Conservation (phyloP, 352 stramenopile species). For the Plasmopara viticola region DNA sequence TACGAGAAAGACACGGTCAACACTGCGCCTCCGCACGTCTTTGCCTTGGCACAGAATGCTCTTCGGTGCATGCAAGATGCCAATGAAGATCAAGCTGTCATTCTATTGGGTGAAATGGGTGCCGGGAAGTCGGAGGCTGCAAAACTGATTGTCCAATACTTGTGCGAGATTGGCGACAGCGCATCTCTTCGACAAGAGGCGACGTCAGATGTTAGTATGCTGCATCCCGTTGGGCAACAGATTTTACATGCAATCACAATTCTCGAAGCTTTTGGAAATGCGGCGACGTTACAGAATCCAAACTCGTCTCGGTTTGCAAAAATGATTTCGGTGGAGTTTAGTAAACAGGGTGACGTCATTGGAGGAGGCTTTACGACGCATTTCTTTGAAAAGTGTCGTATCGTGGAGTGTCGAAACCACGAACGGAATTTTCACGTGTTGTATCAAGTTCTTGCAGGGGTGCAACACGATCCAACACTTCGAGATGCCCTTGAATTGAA, state of each 20-base stretch:
- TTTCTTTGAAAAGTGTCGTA: constrained; percentile 78
- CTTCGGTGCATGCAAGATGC: constrained; percentile 74
- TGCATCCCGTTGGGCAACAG: constrained; percentile 75
- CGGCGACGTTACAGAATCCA: constrained; percentile 43
- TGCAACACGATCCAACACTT: constrained; percentile 63
- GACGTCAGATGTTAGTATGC: constrained; percentile 40
- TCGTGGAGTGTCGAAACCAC: constrained; percentile 61
- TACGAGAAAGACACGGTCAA: constrained; percentile 53
- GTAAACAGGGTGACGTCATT: constrained; percentile 67
- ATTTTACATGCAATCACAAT: constrained; percentile 76
- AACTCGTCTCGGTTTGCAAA: constrained; percentile 79
- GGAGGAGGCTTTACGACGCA: constrained; percentile 76
- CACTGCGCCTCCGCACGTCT: constrained; percentile 65
- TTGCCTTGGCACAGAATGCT: constrained; percentile 72
- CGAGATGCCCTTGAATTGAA: constrained; percentile 67
- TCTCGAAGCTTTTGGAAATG: constrained; percentile 75
- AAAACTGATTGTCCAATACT: constrained; percentile 77
- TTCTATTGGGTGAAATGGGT: constrained; percentile 67
- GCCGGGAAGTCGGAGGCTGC: constrained; percentile 73
- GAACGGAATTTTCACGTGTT: constrained; percentile 94
- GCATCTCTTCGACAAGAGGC: constrained; percentile 26
- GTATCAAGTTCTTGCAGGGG: constrained; percentile 84
- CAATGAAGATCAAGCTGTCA: constrained; percentile 70
- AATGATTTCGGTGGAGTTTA: constrained; percentile 82
- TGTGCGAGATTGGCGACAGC: constrained; percentile 74